Percentiles rank a stretch among this genome's conserved stretches.
Conservation (phyloP, 768 basidiomycete genomes). For the Rhizopogon salebrosus region DNA sequence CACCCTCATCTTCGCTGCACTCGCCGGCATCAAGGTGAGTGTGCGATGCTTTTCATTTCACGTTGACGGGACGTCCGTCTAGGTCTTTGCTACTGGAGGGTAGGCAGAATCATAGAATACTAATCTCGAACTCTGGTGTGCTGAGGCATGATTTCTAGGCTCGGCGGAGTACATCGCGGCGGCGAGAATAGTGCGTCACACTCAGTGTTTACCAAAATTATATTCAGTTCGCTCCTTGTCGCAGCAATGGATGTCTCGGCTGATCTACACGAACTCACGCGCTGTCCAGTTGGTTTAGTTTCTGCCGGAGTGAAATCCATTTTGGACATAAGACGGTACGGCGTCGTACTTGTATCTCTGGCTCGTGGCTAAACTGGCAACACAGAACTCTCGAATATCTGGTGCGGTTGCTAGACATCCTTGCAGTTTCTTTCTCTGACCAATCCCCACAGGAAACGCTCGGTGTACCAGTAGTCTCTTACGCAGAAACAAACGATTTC, state of each 20-base stretch:
- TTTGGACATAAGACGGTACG: constrained; percentile 80
- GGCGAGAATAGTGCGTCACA: constrained; percentile 54
- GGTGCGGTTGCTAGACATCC: constrained; percentile 33
- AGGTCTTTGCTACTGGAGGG: constrained; percentile 95
- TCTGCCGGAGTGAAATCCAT: constrained; percentile 95
- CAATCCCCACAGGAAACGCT: constrained; percentile 71
- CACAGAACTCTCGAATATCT: constrained; percentile 78
- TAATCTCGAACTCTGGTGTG: background rate
- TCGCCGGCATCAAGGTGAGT: constrained; percentile 80
- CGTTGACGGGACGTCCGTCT: constrained; percentile 7
- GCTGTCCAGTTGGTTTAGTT: constrained; percentile 87
- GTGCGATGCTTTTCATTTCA: background rate
- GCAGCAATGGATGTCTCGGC: constrained; percentile 93
- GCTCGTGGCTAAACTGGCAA: constrained; percentile 2
- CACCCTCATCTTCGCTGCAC: constrained; percentile 67
- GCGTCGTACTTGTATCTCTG: background rate
- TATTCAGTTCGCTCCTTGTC: background rate
- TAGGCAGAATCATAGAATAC: constrained; percentile 29
- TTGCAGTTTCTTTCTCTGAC: background rate
- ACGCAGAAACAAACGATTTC: constrained; percentile 71
- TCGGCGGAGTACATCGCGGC: constrained; percentile 83
- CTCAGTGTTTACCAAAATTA: background rate
- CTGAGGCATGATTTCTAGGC: constrained; percentile 30
- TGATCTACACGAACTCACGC: constrained; percentile 82
- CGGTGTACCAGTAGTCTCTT: constrained; percentile 86